Evolutionary conservation across 2,329 filamentous ascomycete genomes (phyloP).

Genomic region (Penicillium occitanis): DNA sequence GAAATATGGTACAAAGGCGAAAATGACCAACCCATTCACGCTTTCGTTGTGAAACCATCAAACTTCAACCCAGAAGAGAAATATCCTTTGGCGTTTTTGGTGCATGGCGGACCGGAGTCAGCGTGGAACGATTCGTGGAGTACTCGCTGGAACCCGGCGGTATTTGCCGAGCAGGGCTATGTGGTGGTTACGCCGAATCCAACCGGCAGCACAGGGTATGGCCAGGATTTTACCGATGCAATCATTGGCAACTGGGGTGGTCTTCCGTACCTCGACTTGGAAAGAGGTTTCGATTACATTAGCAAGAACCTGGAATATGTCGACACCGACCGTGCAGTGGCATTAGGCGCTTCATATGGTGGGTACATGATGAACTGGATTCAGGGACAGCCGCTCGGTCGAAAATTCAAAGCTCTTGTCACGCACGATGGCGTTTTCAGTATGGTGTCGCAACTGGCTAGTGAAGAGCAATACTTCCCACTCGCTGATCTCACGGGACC

Average conservation of each 20-base stretch:
- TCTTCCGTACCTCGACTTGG: conserved; percentile 56
- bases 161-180: conserved; percentile 63
- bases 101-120: conserved; percentile 54
- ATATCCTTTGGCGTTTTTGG: conserved; percentile 56
- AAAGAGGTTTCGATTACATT: conserved; percentile 55
- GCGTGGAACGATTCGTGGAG: conserved; percentile 58
- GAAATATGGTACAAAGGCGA: conserved; percentile 50
- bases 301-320: conserved; percentile 52
- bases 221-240: conserved; percentile 54
- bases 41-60: conserved; percentile 51
- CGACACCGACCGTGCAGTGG: conserved; percentile 54
- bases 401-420: conserved; percentile 59
- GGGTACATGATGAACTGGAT: conserved; percentile 64
- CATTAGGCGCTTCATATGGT: conserved; percentile 57
- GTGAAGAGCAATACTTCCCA: conserved; percentile 58
- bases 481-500: conserved; percentile 54
- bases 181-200: conserved; percentile 61
- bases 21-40: conserved; percentile 45
- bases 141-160: conserved; percentile 54
- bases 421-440: conserved; percentile 54
- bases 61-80: conserved; percentile 47
- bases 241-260: conserved; percentile 57
- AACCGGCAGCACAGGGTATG: conserved; percentile 59
- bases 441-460: conserved; percentile 45
- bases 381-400: conserved; percentile 54